A percentile compares a stretch with the other conserved stretches of the same genome.
Evolutionary conservation across 148 eudicot genomes (phyloP).

Genomic region (Rhododendron williamsianum): DNA sequence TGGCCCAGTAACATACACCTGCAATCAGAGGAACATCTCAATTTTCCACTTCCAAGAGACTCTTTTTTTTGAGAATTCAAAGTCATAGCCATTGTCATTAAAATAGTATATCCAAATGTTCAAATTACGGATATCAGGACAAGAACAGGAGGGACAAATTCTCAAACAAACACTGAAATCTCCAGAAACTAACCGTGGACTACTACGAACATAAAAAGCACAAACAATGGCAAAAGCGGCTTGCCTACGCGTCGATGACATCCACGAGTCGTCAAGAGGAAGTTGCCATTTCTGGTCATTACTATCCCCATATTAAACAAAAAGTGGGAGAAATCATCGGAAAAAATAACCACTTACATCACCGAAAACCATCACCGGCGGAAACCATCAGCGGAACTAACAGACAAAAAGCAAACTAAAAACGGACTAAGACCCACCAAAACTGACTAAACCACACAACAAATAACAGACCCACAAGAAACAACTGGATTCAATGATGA

Average conservation of each 20-base stretch:
- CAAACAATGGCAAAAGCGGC: not conserved
- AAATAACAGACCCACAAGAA: not conserved
- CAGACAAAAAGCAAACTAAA: no score
- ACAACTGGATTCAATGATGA: not conserved
- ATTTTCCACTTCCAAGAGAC: not conserved
- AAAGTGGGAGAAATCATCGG: not conserved
- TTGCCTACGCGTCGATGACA: not conserved
- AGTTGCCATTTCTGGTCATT: not conserved
- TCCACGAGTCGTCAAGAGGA: not conserved
- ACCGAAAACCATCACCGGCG: not conserved
- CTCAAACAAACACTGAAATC: not conserved
- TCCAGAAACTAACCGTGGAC: not conserved
- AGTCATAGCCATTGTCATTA: not conserved
- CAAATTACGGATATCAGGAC: not conserved
- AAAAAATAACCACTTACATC: not conserved
- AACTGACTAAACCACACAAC: not conserved
- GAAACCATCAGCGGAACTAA: not conserved
- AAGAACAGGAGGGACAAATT: not conserved
- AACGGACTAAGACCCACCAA: not conserved
- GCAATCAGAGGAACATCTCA: constrained; percentile 19
- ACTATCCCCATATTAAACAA: not conserved
- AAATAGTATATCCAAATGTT: not conserved
- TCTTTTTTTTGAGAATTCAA: not conserved
- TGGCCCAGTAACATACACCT: constrained; percentile 95
- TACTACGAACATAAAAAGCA: not conserved